These are phyloP conservation scores for Geotrichum reessii DNA, from an alignment of 1,139 yeast species.

Conservation along the genomic window DNA sequence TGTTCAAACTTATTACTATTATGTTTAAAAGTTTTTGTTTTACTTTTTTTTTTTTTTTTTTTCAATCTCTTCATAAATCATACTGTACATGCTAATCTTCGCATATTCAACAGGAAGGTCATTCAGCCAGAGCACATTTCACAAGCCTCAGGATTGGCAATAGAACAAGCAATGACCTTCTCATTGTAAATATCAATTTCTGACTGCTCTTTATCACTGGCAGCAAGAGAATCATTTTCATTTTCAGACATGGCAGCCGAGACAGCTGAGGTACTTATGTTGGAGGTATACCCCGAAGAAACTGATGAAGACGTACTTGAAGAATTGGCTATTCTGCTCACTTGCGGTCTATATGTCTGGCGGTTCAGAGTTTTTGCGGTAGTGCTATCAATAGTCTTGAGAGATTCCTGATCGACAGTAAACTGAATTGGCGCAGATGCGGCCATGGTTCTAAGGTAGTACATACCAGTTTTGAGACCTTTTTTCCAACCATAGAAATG, in stretches of 20 bases:
- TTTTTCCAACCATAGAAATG: constrained; percentile 89
- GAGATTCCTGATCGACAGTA: constrained; percentile 53
- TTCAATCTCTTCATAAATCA: neutral
- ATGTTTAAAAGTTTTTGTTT: neutral
- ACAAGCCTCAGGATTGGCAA: constrained; percentile 93
- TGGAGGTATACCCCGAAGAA: constrained; percentile 9
- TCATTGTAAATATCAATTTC: constrained; percentile 76
- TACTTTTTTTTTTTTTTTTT: neutral
- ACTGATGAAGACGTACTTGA: constrained; percentile 7
- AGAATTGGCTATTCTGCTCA: constrained; percentile 11
- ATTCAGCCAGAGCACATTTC: constrained; percentile 95
- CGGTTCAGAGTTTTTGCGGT: constrained; percentile 32
- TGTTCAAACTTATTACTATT: neutral
- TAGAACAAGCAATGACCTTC: constrained; percentile 93
- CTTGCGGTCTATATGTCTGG: constrained; percentile 33
- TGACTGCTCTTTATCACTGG: constrained; percentile 24
- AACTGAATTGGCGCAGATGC: constrained; percentile 85
- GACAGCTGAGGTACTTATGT: neutral
- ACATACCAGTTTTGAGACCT: constrained; percentile 90
- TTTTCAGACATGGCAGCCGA: constrained; percentile 9
- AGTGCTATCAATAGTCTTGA: constrained; percentile 29
- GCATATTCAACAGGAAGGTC: neutral
- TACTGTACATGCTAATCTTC: neutral
- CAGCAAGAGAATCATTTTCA: constrained; percentile 18
- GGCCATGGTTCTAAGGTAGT: constrained; percentile 82